phyloP scores from a whole-genome alignment of 768 basidiomycete genomes.

The Xanthoconium stramineum region DNA sequence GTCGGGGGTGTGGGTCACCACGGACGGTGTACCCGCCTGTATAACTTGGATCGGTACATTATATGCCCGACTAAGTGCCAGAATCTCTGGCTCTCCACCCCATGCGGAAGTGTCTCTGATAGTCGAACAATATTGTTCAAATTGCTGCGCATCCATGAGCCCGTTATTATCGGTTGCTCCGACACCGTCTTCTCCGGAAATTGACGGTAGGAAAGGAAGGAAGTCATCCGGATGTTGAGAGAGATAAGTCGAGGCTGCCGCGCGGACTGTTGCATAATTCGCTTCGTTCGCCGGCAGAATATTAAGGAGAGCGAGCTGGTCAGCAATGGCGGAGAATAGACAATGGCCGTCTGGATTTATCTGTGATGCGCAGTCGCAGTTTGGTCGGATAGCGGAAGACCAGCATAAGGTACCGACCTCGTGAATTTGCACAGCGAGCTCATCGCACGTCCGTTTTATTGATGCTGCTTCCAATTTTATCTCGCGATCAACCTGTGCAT shows the following conservation, averaged over 20 bases:
- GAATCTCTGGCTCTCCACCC: constrained; percentile 98
- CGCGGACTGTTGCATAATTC: constrained; percentile 58
- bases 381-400: neutral
- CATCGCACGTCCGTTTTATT: constrained; percentile 63
- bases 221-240: constrained; percentile 83
- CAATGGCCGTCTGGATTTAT: constrained; percentile 96
- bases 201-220: constrained; percentile 84
- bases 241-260: constrained; percentile 78
- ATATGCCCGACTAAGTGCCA: constrained; percentile 79
- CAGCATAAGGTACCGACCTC: constrained; percentile 45
- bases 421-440: constrained; percentile 59
- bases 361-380: constrained; percentile 38
- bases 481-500: constrained; percentile 59
- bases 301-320: constrained; percentile 79
- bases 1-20: constrained; percentile 78
- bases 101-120: constrained; percentile 86
- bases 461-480: constrained; percentile 64
- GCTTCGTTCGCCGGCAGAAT: constrained; percentile 58
- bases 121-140: constrained; percentile 69
- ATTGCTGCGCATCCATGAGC: constrained; percentile 65
- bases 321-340: constrained; percentile 90
- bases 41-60: constrained; percentile 87
- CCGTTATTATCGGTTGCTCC: constrained; percentile 60
- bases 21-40: constrained; percentile 73
- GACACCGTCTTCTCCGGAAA: constrained; percentile 63